Base-by-base conservation (phyloP, 208 protist species). In the Crithidia brevicula region DNA sequence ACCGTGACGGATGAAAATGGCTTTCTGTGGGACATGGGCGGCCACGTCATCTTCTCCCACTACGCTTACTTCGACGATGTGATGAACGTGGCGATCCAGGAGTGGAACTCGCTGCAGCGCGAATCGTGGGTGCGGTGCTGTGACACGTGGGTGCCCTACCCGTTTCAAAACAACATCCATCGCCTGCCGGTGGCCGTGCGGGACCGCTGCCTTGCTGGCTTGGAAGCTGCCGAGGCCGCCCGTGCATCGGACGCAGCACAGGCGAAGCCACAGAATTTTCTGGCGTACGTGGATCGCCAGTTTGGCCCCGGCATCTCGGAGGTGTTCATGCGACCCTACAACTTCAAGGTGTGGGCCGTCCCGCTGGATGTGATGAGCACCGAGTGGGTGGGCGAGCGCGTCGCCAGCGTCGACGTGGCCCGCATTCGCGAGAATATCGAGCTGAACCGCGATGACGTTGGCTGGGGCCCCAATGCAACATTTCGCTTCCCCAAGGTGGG, bases 21-120 rank as follows among this genome's bases (percentile, higher is more conserved):
- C n/a, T 94, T 94, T 61, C 70, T 79, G 25, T 94, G 85, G 85
- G 88, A 94, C 67, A 73, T 92, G 34, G 88, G 88, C 23, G 88
- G 81, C 27, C 88, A 94, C 75, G 84, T 91, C 27, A 87, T 94
- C 67, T 94, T 94, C 59, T 92, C 85, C 2, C 88, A 94, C 74
- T 94, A 89, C 68, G 75, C 83, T 25, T 94, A 90, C 72, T 94
- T 92, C 63, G 88, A 94, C 63, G 80, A 87, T 31, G 75, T 90
- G 13, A 87, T 94, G 75, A 79, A 90, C 73, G 36, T 77, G 27
- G 65, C 81, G 8, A 47, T 92, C 18, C 13, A 60, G 31, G 58
- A 79, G 16, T 86, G 82, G 81, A 87, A 89, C 53, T 52, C 45
- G 10, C 78, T 86, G 25, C 60, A 88, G 71, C 83, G 89, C 30